These are phyloP conservation scores for Ophiostoma quercus DNA, from an alignment of 2,329 filamentous ascomycete species.

Conservation along the genomic window DNA sequence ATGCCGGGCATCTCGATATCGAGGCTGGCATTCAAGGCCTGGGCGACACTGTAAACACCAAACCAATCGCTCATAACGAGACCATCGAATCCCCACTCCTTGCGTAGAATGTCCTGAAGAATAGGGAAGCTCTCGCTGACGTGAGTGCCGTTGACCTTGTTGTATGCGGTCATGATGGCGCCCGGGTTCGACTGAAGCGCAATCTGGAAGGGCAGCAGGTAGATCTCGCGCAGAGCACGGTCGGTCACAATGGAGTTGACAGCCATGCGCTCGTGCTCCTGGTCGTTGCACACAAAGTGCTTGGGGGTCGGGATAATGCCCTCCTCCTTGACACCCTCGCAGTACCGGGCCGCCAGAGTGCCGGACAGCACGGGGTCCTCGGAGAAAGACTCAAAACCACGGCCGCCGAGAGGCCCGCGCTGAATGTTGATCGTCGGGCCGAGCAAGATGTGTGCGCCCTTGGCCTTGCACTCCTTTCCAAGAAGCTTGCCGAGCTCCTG, in stretches of 20 bases:
- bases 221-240: constrained; percentile 39
- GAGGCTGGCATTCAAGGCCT: constrained; percentile 29
- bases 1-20: constrained; percentile 35
- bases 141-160: constrained; percentile 39
- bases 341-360: constrained; percentile 34
- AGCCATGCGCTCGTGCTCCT: constrained; percentile 37
- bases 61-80: constrained; percentile 40
- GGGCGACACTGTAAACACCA: constrained; percentile 31
- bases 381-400: constrained; percentile 39
- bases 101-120: constrained; percentile 35
- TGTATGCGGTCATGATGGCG: constrained; percentile 39
- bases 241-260: constrained; percentile 37
- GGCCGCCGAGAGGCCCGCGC: constrained; percentile 37
- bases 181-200: constrained; percentile 29
- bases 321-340: constrained; percentile 35
- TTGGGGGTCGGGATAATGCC: constrained; percentile 38
- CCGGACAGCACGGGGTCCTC: constrained; percentile 40
- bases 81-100: constrained; percentile 39
- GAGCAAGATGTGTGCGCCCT: constrained; percentile 63
- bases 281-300: constrained; percentile 40
- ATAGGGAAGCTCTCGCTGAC: constrained; percentile 36
- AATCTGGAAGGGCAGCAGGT: constrained; percentile 38
- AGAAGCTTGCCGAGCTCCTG: constrained; percentile 60
- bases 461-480: constrained; percentile 60
- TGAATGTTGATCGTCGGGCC: constrained; percentile 51